A percentile compares a stretch with the other conserved stretches of the same genome.
Conservation (phyloP, 768 basidiomycete genomes). For the Mycena galopus region DNA sequence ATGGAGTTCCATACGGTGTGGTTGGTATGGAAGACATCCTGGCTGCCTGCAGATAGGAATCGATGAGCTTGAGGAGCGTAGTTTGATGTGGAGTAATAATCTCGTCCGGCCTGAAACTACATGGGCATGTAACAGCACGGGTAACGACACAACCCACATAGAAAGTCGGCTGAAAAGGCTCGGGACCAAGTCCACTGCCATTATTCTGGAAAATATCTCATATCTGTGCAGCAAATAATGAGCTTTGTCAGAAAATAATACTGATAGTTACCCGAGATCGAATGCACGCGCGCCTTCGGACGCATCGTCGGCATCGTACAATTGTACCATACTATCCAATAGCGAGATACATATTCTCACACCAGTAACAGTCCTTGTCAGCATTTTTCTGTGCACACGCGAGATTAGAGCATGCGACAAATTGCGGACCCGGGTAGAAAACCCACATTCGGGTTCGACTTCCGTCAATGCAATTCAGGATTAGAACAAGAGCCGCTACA, state of each 20-base stretch:
- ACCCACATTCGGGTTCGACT: slow-evolving; percentile 70
- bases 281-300: slow-evolving; percentile 78
- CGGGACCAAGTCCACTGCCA: slow-evolving; percentile 70
- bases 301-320: slow-evolving; percentile 77
- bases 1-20: slow-evolving; percentile 45
- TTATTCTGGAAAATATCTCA: slow-evolving; percentile 71
- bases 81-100: slow-evolving; percentile 88
- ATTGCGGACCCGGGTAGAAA: not conserved
- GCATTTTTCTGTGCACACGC: slow-evolving; percentile 57
- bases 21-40: slow-evolving; percentile 45
- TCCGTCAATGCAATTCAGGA: slow-evolving; percentile 78
- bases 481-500: slow-evolving; percentile 74
- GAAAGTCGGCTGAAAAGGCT: slow-evolving; percentile 71
- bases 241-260: slow-evolving; percentile 13
- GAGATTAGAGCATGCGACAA: slow-evolving; percentile 21
- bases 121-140: slow-evolving; percentile 24
- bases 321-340: slow-evolving; percentile 77
- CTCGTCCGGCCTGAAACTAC: slow-evolving; percentile 67
- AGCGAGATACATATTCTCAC: slow-evolving; percentile 75
- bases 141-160: slow-evolving; percentile 61
- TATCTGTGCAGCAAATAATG: slow-evolving; percentile 54
- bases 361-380: slow-evolving; percentile 68
- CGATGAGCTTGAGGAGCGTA: slow-evolving; percentile 88
- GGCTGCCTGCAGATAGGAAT: slow-evolving; percentile 81
- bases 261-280: slow-evolving; percentile 72